A percentile compares a stretch with the other conserved stretches of the same genome.
These are phyloP conservation scores for Elsinoe australis DNA, from an alignment of 2,329 filamentous ascomycete genomes.

Conservation along the genomic window DNA sequence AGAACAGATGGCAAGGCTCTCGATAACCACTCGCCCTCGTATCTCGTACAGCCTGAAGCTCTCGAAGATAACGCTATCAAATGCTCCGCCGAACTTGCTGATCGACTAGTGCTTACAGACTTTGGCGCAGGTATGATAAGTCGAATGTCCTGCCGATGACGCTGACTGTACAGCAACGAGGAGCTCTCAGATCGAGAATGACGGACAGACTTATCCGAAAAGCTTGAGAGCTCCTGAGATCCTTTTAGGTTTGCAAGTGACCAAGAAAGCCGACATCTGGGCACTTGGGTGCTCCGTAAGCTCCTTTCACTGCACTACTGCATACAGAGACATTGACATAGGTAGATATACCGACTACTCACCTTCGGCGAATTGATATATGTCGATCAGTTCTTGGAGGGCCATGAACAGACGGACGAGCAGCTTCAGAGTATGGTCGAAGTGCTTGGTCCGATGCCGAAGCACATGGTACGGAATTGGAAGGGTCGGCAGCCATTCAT, in stretches of 20 bases:
- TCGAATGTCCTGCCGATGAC: background rate
- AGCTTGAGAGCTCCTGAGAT: background rate
- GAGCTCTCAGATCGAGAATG: background rate
- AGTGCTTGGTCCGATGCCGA: background rate
- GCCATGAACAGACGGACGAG: background rate
- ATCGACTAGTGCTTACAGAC: background rate
- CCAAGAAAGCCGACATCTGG: slow-evolving; percentile 3
- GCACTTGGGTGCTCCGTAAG: background rate
- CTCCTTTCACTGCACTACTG: too few relatives aligned
- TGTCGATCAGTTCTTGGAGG: background rate
- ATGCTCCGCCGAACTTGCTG: background rate
- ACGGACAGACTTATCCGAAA: background rate
- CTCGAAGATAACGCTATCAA: background rate
- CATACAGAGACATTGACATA: too few relatives aligned
- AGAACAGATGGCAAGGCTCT: too few relatives aligned
- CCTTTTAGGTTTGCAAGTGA: background rate
- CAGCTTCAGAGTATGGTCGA: slow-evolving; percentile 7
- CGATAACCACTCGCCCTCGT: background rate
- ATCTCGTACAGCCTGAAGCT: background rate
- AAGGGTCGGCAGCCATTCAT: background rate
- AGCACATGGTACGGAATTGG: background rate
- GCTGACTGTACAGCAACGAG: background rate
- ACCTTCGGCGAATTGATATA: background rate
- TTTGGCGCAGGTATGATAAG: background rate
- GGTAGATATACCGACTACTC: background rate